Conservation (phyloP, 164 flowering plant genomes). For the Magnolia changhungtana region DNA sequence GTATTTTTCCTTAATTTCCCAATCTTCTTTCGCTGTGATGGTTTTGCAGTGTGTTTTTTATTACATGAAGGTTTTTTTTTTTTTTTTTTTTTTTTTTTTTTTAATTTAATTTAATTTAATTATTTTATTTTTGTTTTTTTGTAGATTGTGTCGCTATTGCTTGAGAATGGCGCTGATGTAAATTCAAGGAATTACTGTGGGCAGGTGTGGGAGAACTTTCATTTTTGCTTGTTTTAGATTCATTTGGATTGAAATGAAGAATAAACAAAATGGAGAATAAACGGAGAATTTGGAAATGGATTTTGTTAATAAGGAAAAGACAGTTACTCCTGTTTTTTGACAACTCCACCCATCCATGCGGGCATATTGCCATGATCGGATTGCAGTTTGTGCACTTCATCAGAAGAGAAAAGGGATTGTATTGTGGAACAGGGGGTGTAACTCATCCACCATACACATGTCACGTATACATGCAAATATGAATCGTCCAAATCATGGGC, state of each 20-base stretch:
- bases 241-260: not conserved
- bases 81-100: not conserved
- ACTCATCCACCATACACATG: no score
- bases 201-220: slow-evolving; percentile 48
- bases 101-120: no score
- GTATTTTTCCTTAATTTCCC: slow-evolving; percentile 24
- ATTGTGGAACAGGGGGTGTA: no score
- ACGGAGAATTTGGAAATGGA: not conserved
- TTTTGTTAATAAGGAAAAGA: not conserved
- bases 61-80: not conserved
- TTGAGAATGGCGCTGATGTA: slow-evolving; percentile 96
- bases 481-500: no score
- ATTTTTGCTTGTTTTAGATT: not conserved
- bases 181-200: slow-evolving; percentile 98
- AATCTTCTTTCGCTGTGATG: not conserved
- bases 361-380: no score
- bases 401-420: no score
- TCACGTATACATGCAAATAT: no score
- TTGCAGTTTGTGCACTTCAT: no score
- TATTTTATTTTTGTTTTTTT: not conserved
- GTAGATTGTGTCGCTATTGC: slow-evolving; percentile 87
- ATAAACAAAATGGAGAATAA: no score
- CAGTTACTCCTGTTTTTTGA: no score
- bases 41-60: not conserved
- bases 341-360: no score